Base-by-base conservation (phyloP, 2,329 filamentous ascomycete genomes). In the Botrytis squamosa region DNA sequence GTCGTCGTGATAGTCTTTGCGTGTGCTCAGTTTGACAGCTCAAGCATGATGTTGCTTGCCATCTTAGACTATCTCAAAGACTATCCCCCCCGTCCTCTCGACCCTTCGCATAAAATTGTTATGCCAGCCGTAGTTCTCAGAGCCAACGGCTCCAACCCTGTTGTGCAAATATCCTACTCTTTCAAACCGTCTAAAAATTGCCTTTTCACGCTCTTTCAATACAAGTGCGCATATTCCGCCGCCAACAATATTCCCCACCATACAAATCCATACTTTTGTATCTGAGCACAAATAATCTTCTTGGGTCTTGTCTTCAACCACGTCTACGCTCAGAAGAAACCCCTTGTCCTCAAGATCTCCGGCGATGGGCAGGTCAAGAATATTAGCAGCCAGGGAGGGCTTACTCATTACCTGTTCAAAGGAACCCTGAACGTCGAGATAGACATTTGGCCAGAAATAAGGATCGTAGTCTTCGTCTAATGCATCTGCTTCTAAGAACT, bases 101-200 rank as follows among this genome's bases (percentile, higher is more conserved):
- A 5, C 52, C n/a, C 52, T 29, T 29, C 52, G 52, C 52, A 57
- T 57, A 57, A 57, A 57, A 57, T 57, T 33, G 52, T 57, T 57
- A 8, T 57, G n/a, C 52, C 52, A 57, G n/a, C 52, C 16, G 52
- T 29, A 33, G 2, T n/a, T 33, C 52, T 57, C 12, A 57, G 9
- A 16, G 14, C n/a, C 52, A 33, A 57, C n/a, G 25, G 14, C n/a
- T 57, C n/a, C 14, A 29, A 57, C 52, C 14, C 52, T 29, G n/a
- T 49, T 66, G 44, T 66, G 25, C 63, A 66, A 66, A 49, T 66
- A 49, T 10, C 63, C 44, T n/a, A 66, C 12, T 66, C 63, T 49
- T 49, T 66, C 44, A 38, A 66, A 66, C 7, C 20, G 29, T 49
- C 36, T 9, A 49, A 66, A 66, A 33, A 25, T 66, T 25, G 0